Base-by-base conservation (phyloP, 2,329 filamentous ascomycete species). In the Xylariaceae sp. region DNA sequence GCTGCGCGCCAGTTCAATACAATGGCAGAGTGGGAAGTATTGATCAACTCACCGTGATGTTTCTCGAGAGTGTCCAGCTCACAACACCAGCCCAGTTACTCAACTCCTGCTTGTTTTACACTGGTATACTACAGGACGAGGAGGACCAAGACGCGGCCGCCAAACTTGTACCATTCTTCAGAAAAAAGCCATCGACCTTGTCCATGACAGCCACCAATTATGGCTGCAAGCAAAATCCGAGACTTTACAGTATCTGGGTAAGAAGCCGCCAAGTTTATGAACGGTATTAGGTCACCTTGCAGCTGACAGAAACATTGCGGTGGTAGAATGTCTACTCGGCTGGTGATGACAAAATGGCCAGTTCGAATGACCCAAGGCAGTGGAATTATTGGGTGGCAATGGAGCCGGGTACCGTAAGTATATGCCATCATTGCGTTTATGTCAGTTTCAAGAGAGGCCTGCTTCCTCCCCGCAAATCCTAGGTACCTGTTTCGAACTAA, bases 51-150 rank as follows among this genome's bases (percentile, higher is more conserved):
- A 48, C 23, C 24, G 45, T 26, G 11, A 33, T 40, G 35, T 40
- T 24, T 32, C 36, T 50, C 15, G 36, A 50, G 30, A n/a, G 11
- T 7, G 20, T 42, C 15, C n/a, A 9, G 46, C n/a, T 50, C 18
- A 27, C 4, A 18, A n/a, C 27, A 15, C 20, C 11, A 18, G 27
- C 32, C 15, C 4, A 49, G 2, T 42, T 50, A 27, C 15, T 11
- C 10, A 18, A 50, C 44, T n/a, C 44, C 16, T 50, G 46, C 8
- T 15, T 50, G 6, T 50, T 50, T n/a, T 42, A 41, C 15, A 50
- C 46, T 3, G 35, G 36, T 50, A 10, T 50, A 35, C 4, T 4
- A n/a, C n/a, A n/a, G 7, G 45, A 20, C 13, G 6, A 0, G 2
- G 9, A 9, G 1, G 36, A 49, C 21, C 6, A 39, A 2, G 5